Evolutionary conservation across 345 rosid genomes (phyloP), one percentile per base, ranked within the genome.

Genomic region (Trapa incisa): DNA sequence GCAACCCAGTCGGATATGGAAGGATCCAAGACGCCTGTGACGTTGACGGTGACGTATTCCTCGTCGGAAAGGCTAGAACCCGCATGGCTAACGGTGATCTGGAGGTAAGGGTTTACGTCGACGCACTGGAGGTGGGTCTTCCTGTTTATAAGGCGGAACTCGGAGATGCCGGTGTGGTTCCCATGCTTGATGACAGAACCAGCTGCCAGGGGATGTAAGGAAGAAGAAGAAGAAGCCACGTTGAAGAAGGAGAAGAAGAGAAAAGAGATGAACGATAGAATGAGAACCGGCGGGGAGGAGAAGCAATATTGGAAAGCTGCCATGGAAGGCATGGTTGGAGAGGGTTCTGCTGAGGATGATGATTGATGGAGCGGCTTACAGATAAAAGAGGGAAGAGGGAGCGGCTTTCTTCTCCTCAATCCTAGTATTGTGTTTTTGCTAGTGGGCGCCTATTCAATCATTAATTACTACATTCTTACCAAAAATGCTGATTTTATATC

Each of bases 91-190:
- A 77, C 81, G 2, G 50, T 75, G 41, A 87, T 74, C 68, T 50
- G 65, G 38, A 82, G 68, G 66, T 45, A 71, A 2, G 80, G 79
- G 53, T 74, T 82, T 0, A 7, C 8, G 62, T 67, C 66, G 1
- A 64, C 78, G 47, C 88, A 87, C 3, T 73, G 14, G 2, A 62
- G 0, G 61, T 82, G 60, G 39, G 2, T 16, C 67, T 82, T 83
- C 68, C 93, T 73, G n/a, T 87, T 87, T 0, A 87, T 5, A 4
- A 87, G 68, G 32, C 89, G 73, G 61, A 85, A 87, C 29, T 75
- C 78, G 0, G 88, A 82, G 50, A 85, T 70, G 1, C 73, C 89
- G 0, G 93, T 87, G 66, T 80, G 35, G 61, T 80, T 75, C 1
- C 39, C 67, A 64, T 87, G 93, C 14, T 67, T 63, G 0, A 22